Evolutionary conservation across 2,329 filamentous ascomycete genomes (phyloP).

Genomic region (Teratosphaeria nubilosa): DNA sequence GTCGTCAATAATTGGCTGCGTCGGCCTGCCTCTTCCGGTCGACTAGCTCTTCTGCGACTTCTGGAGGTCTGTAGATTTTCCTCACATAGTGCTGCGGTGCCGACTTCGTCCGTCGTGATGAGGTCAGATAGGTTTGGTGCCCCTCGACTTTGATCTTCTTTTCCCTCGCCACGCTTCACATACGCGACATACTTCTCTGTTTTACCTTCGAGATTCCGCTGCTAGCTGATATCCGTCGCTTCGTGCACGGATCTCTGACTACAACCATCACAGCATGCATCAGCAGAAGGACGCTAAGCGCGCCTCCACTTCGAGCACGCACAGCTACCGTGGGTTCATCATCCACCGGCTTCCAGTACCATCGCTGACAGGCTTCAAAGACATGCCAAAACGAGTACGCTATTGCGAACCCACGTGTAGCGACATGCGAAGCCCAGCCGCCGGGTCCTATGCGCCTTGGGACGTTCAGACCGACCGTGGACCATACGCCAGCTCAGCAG

Average conservation of each 20-base stretch:
- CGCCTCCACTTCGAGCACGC: neutral
- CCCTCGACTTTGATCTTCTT: neutral
- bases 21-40: neutral
- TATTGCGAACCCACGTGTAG: neutral
- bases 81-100: neutral
- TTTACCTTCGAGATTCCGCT: neutral
- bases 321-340: neutral
- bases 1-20: neutral
- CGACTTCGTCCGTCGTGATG: neutral
- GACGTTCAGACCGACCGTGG: neutral
- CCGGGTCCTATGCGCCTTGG: no score
- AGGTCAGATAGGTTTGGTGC: neutral
- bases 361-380: neutral
- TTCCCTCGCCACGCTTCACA: neutral
- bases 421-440: neutral
- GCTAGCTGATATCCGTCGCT: neutral
- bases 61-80: neutral
- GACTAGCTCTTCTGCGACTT: neutral
- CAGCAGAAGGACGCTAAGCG: neutral
- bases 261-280: neutral
- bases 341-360: neutral
- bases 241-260: neutral
- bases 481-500: neutral
- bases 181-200: neutral
- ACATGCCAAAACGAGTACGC: neutral